phyloP scores from a whole-genome alignment of 208 protist species.

The Crithidia bombi region DNA sequence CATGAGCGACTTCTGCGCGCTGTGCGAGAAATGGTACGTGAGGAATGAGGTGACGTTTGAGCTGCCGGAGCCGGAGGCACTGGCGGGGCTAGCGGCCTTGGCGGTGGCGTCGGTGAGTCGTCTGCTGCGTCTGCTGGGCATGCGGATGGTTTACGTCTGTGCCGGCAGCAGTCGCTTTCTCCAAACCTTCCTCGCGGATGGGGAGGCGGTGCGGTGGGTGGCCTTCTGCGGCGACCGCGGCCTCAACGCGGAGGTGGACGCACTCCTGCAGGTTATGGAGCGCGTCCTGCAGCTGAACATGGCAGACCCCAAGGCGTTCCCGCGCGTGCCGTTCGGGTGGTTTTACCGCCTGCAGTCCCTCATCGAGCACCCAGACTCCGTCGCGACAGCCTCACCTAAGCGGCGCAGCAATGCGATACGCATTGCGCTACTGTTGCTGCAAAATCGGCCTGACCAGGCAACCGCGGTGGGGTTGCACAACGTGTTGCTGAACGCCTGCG shows the following conservation, averaged over 20 bases:
- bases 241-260: constrained; percentile 66
- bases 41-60: constrained; percentile 64
- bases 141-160: constrained; percentile 65
- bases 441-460: constrained; percentile 38
- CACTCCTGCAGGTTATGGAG: constrained; percentile 61
- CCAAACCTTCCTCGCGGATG: constrained; percentile 34
- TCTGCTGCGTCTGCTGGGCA: constrained; percentile 78
- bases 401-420: constrained; percentile 55
- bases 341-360: constrained; percentile 76
- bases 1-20: constrained; percentile 76
- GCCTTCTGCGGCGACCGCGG: constrained; percentile 80
- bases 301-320: constrained; percentile 48
- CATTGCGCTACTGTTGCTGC: constrained; percentile 62
- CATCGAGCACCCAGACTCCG: constrained; percentile 50
- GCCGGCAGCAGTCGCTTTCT: constrained; percentile 58
- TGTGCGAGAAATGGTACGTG: constrained; percentile 75
- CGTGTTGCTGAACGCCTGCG: constrained; percentile 68
- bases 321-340: constrained; percentile 80
- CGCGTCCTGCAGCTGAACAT: constrained; percentile 61
- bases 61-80: constrained; percentile 45
- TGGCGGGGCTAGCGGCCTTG: constrained; percentile 45
- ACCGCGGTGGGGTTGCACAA: constrained; percentile 61
- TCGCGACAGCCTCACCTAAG: constrained; percentile 59
- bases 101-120: constrained; percentile 75
- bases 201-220: constrained; percentile 50